Conservation (phyloP, 2,329 filamentous ascomycete species). For the Malbranchea zuffiana region DNA sequence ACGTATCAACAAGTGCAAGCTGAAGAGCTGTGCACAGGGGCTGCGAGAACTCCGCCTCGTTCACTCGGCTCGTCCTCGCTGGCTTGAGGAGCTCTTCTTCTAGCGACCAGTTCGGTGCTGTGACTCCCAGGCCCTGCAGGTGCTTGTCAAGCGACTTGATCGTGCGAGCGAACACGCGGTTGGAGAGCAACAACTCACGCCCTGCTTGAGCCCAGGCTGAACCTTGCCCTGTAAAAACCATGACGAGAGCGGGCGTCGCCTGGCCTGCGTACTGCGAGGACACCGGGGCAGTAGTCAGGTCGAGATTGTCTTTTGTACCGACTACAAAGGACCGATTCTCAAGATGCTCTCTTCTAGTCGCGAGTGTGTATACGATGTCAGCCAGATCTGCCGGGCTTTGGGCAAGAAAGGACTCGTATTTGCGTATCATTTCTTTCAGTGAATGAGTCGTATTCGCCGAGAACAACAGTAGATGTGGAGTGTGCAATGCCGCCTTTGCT, state of each 20-base stretch:
- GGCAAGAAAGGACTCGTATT: conserved; percentile 16
- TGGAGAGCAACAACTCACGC: background rate
- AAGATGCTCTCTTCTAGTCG: conserved; percentile 14
- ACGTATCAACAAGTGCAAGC: conserved; percentile 10
- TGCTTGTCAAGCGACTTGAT: conserved; percentile 1
- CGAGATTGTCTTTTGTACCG: background rate
- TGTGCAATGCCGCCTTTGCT: background rate
- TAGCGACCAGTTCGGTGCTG: background rate
- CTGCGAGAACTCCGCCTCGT: conserved; percentile 9
- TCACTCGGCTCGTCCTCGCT: background rate
- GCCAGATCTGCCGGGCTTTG: conserved; percentile 13
- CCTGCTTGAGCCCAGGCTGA: conserved; percentile 13
- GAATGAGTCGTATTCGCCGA: conserved; percentile 18
- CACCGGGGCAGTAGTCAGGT: background rate
- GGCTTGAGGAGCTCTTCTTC: background rate
- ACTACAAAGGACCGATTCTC: conserved; percentile 16
- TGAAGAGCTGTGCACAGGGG: conserved; percentile 14
- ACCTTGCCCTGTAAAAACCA: conserved; percentile 15
- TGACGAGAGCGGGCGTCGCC: conserved; percentile 3
- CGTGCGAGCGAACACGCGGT: background rate
- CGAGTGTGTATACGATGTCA: conserved; percentile 20
- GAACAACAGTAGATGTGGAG: conserved; percentile 16
- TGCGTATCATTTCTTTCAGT: conserved; percentile 17
- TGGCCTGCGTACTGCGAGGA: background rate
- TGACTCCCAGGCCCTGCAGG: background rate